phyloP scores from a whole-genome alignment of 305 asterid species.

The Solanum hybrid region DNA sequence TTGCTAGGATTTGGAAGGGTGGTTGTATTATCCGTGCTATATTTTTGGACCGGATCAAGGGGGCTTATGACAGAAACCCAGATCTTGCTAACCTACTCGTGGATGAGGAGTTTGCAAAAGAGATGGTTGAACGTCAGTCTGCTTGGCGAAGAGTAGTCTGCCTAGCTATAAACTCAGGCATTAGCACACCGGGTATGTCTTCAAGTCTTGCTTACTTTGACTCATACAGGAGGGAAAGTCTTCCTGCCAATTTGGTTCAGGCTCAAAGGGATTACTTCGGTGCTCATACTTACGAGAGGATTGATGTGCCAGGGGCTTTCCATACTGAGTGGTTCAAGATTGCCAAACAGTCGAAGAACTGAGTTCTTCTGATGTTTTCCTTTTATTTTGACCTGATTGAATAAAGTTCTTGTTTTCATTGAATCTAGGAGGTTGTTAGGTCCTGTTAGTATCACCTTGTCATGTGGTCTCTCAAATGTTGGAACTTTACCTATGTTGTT shows the following conservation, averaged over 20 bases:
- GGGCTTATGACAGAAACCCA: constrained; percentile 75
- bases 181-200: constrained; percentile 95
- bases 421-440: not conserved
- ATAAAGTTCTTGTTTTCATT: not conserved
- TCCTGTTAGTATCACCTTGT: not conserved
- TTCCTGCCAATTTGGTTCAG: constrained; percentile 91
- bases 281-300: constrained; percentile 90
- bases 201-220: constrained; percentile 93
- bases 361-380: constrained; percentile 6
- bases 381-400: not conserved
- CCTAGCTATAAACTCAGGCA: constrained; percentile 76
- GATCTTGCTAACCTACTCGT: constrained; percentile 80
- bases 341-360: constrained; percentile 45
- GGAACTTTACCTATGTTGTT: not conserved
- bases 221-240: constrained; percentile 71
- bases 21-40: constrained; percentile 96
- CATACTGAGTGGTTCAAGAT: constrained; percentile 96
- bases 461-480: not conserved
- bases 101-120: constrained; percentile 89
- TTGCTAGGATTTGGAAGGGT: constrained; percentile 96
- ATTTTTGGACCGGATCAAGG: constrained; percentile 83
- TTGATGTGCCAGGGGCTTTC: constrained; percentile 60
- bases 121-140: constrained; percentile 72
- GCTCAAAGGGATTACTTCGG: constrained; percentile 96
- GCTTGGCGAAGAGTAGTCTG: constrained; percentile 92